Percentiles rank a stretch among this genome's conserved stretches.
These are phyloP conservation scores for Auxenochlorella protothecoides DNA, from an alignment of 139 green algal genomes.

Conservation along the genomic window DNA sequence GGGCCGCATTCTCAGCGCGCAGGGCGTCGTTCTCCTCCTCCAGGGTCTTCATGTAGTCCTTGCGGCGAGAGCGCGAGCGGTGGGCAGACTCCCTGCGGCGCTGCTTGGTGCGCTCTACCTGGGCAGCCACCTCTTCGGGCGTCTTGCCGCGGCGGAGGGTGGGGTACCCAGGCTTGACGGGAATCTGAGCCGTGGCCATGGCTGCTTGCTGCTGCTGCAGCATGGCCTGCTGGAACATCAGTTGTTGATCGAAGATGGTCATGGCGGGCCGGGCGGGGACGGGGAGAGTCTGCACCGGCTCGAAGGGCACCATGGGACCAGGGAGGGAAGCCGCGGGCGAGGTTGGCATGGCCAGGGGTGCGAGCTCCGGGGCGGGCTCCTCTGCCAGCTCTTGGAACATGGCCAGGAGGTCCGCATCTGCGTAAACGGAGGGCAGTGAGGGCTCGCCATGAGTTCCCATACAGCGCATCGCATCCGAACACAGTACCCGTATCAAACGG, in stretches of 20 bases:
- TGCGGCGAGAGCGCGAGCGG: conserved; percentile 16
- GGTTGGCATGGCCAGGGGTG: too few species aligned
- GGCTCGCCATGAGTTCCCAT: too few species aligned
- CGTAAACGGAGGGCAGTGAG: too few species aligned
- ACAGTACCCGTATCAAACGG: too few species aligned
- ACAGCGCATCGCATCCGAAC: too few species aligned
- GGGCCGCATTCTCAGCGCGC: conserved; percentile 13
- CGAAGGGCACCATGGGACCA: not conserved
- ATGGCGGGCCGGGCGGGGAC: too few species aligned
- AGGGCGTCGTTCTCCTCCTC: conserved; percentile 24
- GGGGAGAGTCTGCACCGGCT: too few species aligned
- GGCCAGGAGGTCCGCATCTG: too few species aligned
- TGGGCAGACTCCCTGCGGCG: conserved; percentile 26
- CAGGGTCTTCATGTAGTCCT: conserved; percentile 18
- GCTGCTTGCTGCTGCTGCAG: conserved; percentile 8
- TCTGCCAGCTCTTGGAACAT: too few species aligned
- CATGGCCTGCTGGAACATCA: conserved; percentile 8
- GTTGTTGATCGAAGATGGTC: not conserved
- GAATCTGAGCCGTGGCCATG: not conserved
- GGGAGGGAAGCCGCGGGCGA: not conserved
- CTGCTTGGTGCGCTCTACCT: conserved; percentile 24
- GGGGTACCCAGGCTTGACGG: not conserved
- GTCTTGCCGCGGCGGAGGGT: not conserved
- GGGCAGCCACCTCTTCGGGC: conserved; percentile 17
- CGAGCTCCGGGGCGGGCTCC: too few species aligned